Conservation (phyloP, 352 stramenopile species). For the Phytopythium montanum region DNA sequence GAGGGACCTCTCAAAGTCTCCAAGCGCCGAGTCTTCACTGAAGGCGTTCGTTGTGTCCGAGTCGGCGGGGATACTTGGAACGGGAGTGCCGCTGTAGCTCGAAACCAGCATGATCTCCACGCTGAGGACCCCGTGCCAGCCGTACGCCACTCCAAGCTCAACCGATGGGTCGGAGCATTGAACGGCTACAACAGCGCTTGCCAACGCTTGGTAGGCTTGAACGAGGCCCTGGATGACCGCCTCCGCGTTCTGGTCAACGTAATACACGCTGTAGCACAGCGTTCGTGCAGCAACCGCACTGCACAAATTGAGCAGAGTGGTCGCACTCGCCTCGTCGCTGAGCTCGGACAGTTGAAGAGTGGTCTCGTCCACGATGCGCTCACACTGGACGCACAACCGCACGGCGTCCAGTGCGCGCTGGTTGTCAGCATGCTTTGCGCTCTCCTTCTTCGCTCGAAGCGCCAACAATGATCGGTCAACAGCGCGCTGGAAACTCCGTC, state of each 20-base stretch:
- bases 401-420: constrained; percentile 9
- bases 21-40: constrained; percentile 1
- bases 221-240: constrained; percentile 21
- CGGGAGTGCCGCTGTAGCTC: constrained; percentile 24
- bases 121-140: constrained; percentile 53
- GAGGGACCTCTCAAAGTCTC: constrained; percentile 48
- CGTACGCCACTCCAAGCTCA: constrained; percentile 48
- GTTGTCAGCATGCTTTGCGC: neutral
- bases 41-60: neutral
- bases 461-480: constrained; percentile 19
- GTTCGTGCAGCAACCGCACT: constrained; percentile 29
- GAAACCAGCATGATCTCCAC: constrained; percentile 45
- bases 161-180: constrained; percentile 2
- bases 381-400: constrained; percentile 20
- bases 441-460: constrained; percentile 10
- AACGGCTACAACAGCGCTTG: constrained; percentile 17
- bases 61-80: neutral
- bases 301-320: constrained; percentile 19
- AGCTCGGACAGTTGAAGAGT: constrained; percentile 6
- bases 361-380: constrained; percentile 19
- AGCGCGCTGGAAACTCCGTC: constrained; percentile 23
- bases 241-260: constrained; percentile 17
- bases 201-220: constrained; percentile 20
- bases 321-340: neutral
- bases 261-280: constrained; percentile 31